Percentiles rank a stretch among this genome's conserved stretches.
These are phyloP conservation scores for Pythium angustatum DNA, from an alignment of 352 stramenopile species.

Conservation along the genomic window DNA sequence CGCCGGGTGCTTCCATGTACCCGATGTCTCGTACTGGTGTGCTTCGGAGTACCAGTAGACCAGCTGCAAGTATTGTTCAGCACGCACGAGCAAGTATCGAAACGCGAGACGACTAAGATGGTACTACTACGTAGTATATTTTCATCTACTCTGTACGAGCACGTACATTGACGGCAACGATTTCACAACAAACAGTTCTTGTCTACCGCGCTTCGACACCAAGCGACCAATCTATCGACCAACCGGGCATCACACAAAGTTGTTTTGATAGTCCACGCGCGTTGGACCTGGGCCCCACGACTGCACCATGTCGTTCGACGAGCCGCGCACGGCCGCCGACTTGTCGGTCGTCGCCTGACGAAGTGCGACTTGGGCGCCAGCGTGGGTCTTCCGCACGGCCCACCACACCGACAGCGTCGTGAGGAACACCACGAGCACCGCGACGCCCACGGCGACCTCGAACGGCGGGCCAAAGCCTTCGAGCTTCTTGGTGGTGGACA, in stretches of 20 bases:
- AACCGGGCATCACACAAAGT: constrained; percentile 16
- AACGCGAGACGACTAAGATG: too few relatives aligned
- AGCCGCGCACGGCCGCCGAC: not conserved
- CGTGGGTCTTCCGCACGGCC: not conserved
- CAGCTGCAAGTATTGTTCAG: too few relatives aligned
- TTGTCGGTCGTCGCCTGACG: constrained; percentile 2
- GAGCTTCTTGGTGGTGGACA: not conserved
- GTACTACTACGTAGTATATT: too few relatives aligned
- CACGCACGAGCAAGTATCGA: too few relatives aligned
- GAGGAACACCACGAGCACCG: constrained; percentile 28
- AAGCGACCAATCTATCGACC: too few relatives aligned
- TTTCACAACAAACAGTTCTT: too few relatives aligned
- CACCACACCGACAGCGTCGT: constrained; percentile 33
- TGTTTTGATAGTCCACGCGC: not conserved
- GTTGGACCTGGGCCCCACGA: not conserved
- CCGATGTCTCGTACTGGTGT: too few relatives aligned
- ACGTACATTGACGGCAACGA: too few relatives aligned
- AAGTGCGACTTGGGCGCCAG: not conserved
- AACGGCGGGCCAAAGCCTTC: constrained; percentile 29
- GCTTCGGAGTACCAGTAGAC: too few relatives aligned
- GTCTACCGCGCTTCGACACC: too few relatives aligned
- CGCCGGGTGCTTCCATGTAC: too few relatives aligned
- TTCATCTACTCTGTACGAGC: too few relatives aligned
- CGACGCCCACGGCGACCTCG: constrained; percentile 29
- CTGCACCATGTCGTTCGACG: not conserved